phyloP scores from a whole-genome alignment of 1,284 basidiomycete species.

The Apiotrichum akiyoshidainum region DNA sequence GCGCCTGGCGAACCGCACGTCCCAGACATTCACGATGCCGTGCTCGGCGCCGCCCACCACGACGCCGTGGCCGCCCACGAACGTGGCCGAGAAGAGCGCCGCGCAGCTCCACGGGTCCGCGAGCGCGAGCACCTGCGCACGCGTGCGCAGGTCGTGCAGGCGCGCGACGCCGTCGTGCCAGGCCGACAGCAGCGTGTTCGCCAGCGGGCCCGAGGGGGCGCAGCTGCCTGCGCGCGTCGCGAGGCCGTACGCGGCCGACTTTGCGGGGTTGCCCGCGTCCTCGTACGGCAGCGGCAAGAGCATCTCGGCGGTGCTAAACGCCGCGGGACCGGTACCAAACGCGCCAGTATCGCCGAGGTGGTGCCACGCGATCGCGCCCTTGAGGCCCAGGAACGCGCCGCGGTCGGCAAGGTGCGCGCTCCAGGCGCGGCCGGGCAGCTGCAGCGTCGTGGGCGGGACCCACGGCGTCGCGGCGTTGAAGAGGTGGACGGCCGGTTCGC shows the following conservation, averaged over 20 bases:
- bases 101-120: conserved; percentile 45
- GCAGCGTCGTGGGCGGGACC: conserved; percentile 26
- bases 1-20: conserved; percentile 23
- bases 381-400: conserved; percentile 11
- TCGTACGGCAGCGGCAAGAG: conserved; percentile 5
- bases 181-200: conserved; percentile 31
- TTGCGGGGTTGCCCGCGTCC: neutral
- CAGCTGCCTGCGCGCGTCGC: neutral
- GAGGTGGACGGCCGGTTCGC: conserved; percentile 21
- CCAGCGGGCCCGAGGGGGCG: neutral
- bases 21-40: conserved; percentile 45
- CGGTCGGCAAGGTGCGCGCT: conserved; percentile 24
- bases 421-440: conserved; percentile 36
- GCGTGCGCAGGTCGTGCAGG: conserved; percentile 43
- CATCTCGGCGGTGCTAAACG: no score
- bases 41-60: conserved; percentile 45
- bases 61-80: conserved; percentile 34
- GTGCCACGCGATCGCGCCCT: conserved; percentile 11
- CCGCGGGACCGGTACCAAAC: neutral
- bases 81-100: conserved; percentile 44
- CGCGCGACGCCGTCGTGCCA: conserved; percentile 49
- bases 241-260: conserved; percentile 17
- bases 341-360: neutral
- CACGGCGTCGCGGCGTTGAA: conserved; percentile 38
- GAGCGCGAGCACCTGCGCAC: conserved; percentile 26